A percentile compares a stretch with the other conserved stretches of the same genome.
Conservation (phyloP, 768 basidiomycete genomes). For the Boletus speciosus region DNA sequence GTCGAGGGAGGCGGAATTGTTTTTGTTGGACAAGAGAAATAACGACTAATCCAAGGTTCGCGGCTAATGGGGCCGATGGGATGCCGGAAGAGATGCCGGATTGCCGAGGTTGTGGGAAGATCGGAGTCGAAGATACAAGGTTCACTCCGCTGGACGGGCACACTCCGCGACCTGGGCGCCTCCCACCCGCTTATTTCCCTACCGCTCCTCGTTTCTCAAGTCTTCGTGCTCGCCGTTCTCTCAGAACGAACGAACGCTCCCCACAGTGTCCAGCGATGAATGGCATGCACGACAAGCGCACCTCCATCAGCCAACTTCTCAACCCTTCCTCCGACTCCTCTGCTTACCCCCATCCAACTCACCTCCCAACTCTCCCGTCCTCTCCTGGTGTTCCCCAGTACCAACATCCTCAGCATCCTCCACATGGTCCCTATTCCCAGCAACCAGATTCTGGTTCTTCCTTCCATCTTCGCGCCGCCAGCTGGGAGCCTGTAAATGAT, state of each 20-base stretch:
- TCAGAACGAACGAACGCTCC: conserved; percentile 13
- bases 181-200: conserved; percentile 31
- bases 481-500: conserved; percentile 45
- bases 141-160: conserved; percentile 27
- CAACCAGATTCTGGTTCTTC: conserved; percentile 31
- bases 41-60: conserved; percentile 24
- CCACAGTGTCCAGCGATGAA: conserved; percentile 33
- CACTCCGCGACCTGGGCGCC: conserved; percentile 34
- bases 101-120: conserved; percentile 14
- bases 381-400: conserved; percentile 25
- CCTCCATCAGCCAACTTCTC: conserved; percentile 49
- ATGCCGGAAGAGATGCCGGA: conserved; percentile 24
- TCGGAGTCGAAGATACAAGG: conserved; percentile 27
- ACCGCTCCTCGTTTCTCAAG: conserved; percentile 19
- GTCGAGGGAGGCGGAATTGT: background rate
- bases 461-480: conserved; percentile 61
- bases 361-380: conserved; percentile 26
- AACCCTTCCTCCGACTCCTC: conserved; percentile 44
- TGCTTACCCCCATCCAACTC: conserved; percentile 29
- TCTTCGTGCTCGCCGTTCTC: conserved; percentile 6
- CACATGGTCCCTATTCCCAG: conserved; percentile 25
- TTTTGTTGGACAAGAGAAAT: background rate
- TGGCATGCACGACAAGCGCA: conserved; percentile 47
- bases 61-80: conserved; percentile 22
- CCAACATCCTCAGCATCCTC: conserved; percentile 28